These are phyloP conservation scores for Tolypocladium cylindrosporum DNA, from an alignment of 2,329 filamentous ascomycete genomes.

Conservation along the genomic window DNA sequence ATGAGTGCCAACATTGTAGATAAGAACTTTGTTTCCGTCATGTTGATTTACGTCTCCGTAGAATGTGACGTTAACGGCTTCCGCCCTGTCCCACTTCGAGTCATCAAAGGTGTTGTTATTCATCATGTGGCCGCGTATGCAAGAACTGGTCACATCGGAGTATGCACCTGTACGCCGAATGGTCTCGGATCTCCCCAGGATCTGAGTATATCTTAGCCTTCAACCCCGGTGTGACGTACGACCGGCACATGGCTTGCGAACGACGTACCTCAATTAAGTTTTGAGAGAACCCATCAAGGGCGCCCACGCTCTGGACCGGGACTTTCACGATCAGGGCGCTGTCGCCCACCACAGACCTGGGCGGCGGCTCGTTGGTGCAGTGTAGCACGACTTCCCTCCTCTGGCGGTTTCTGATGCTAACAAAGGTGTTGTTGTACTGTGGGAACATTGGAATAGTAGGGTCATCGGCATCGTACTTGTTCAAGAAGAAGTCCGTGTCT, in stretches of 20 bases:
- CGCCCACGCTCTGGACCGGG: conserved; percentile 3
- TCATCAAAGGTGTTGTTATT: conserved; percentile 2
- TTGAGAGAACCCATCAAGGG: conserved; percentile 3
- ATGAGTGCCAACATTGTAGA: conserved; percentile 2
- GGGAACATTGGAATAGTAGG: conserved; percentile 1
- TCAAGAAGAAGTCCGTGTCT: conserved; percentile 2
- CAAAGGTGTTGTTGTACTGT: conserved; percentile 5
- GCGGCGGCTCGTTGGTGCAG: conserved; percentile 4
- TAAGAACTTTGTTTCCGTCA: conserved; percentile 1
- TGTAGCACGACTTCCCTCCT: conserved; percentile 3
- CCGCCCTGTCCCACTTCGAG: conserved; percentile 1
- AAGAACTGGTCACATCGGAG: conserved; percentile 4
- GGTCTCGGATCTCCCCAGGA: conserved; percentile 1
- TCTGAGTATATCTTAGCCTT: background rate
- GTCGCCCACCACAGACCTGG: conserved; percentile 1
- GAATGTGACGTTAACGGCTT: conserved; percentile 4
- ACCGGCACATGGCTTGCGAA: background rate
- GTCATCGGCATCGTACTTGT: conserved; percentile 1
- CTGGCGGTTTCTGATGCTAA: conserved; percentile 4
- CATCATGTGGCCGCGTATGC: conserved; percentile 5
- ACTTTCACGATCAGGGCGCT: conserved; percentile 2
- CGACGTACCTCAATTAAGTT: conserved; percentile 2
- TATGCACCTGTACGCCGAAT: conserved; percentile 2
- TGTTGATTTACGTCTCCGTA: background rate
- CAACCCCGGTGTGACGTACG: background rate